Evolutionary conservation across 495 filamentous ascomycete genomes (phyloP).

Genomic region (Aspergillus coremiiformis): DNA sequence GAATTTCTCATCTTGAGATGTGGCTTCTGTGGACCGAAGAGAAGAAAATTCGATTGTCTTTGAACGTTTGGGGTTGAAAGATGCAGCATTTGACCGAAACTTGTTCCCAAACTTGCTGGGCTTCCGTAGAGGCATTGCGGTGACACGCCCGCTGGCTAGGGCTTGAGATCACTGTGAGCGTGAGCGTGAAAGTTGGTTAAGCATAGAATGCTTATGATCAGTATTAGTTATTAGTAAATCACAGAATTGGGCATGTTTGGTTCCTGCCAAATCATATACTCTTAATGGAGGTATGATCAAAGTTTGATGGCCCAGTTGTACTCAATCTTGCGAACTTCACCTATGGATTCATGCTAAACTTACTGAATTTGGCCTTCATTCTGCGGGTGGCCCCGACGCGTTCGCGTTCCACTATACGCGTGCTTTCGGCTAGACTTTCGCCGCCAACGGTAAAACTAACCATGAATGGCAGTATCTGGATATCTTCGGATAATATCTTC

Average conservation of each 20-base stretch:
- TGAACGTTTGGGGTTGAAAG: conserved; percentile 48
- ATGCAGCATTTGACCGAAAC: conserved; percentile 42
- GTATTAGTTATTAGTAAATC: background rate
- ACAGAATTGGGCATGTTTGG: conserved; percentile 4
- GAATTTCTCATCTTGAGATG: conserved; percentile 76
- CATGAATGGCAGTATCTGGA: background rate
- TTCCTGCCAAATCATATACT: conserved; percentile 1
- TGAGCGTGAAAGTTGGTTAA: conserved; percentile 6
- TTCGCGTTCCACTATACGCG: conserved; percentile 31
- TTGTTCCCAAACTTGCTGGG: conserved; percentile 50
- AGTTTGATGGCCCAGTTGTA: conserved; percentile 17
- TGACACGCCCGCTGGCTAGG: conserved; percentile 24
- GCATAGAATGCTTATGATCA: conserved; percentile 19
- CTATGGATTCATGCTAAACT: conserved; percentile 2
- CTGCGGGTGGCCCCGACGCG: conserved; percentile 26
- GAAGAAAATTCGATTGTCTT: conserved; percentile 73
- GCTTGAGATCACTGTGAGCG: conserved; percentile 16
- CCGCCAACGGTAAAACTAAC: conserved; percentile 27
- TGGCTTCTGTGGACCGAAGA: conserved; percentile 70
- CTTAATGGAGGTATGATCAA: background rate
- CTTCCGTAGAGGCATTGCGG: conserved; percentile 51
- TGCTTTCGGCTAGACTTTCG: conserved; percentile 15
- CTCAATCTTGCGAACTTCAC: conserved; percentile 18
- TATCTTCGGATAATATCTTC: conserved; percentile 13
- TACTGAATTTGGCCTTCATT: conserved; percentile 8